These are phyloP conservation scores for Populus alba DNA, from an alignment of 345 rosid genomes.

Conservation along the genomic window DNA sequence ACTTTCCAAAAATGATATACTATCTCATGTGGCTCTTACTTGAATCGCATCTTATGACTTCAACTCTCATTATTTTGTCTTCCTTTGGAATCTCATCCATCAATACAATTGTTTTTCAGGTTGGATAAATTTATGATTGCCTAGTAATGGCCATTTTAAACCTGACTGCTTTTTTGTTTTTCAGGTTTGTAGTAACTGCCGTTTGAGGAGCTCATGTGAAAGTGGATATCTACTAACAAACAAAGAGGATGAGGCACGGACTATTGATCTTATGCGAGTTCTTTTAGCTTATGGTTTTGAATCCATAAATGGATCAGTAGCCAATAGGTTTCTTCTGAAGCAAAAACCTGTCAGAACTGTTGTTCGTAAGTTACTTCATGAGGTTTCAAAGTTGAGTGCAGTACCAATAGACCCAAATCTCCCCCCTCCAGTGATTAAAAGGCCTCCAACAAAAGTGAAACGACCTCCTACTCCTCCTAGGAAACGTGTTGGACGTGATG, in stretches of 20 bases:
- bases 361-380: conserved; percentile 80
- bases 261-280: conserved; percentile 79
- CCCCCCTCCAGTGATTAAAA: conserved; percentile 81
- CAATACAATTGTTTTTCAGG: not conserved
- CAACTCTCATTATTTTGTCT: not conserved
- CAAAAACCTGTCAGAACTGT: conserved; percentile 77
- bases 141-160: conserved; percentile 19
- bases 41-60: not conserved
- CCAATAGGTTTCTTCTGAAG: conserved; percentile 60
- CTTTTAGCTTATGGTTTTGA: conserved; percentile 75
- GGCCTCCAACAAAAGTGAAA: conserved; percentile 92
- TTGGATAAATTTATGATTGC: conserved; percentile 7
- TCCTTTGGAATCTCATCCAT: not conserved
- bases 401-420: conserved; percentile 95
- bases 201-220: conserved; percentile 83
- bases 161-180: conserved; percentile 22
- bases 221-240: conserved; percentile 77
- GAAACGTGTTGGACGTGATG: conserved; percentile 95
- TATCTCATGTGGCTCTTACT: not conserved
- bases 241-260: conserved; percentile 95
- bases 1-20: not conserved
- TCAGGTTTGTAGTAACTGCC: conserved; percentile 96
- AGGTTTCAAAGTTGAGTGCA: conserved; percentile 79
- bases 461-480: conserved; percentile 91
- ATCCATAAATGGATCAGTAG: conserved; percentile 48